Evolutionary conservation across 2,329 filamentous ascomycete species (phyloP), one percentile per base, ranked within the genome.

Genomic region (Grosmannia clavigera): DNA sequence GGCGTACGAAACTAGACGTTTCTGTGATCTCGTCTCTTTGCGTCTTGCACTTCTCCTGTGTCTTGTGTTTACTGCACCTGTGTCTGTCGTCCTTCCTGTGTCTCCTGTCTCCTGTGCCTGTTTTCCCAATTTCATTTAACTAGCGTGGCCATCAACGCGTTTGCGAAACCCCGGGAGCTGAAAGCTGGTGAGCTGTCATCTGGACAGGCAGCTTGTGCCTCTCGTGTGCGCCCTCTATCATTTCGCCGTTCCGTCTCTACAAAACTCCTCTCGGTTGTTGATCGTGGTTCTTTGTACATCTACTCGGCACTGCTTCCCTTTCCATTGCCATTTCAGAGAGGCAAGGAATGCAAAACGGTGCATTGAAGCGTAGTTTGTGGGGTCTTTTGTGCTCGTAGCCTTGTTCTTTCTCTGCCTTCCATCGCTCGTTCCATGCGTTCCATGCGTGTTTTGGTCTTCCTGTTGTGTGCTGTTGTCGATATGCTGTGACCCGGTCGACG

Each of bases 401-500:
- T 43, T 6, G 2, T 27, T 7, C 35, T 55, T 31, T 35, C 22
- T 3, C 27, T 29, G 43, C 25, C 27, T 50, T 33, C 43, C 29
- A 48, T 50, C 16, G 3, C 55, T 40, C 50, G 35, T 58, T 58
- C 57, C 57, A 53, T 58, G 31, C 57, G 27, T 53, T 55, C 57
- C 35, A 58, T 35, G 48, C 50, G 57, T 52, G 25, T 31, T 58
- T 51, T 53, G 22, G 25, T 40, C 31, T 22, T 38, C 12, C 35
- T 58, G 57, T 33, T 29, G 55, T 57, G 55, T 57, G 22, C 55
- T 56, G 54, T 43, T 22, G 3, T 43, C 6, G 27, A 25, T 27
- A 22, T 31, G 35, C 12, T 16, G 38, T 57, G 22, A 3, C 31
- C n/a, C 53, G 19, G 33, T 4, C 25, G 6, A 35, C 10, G 55